Evolutionary conservation across 441 rosid genomes (phyloP).

Genomic region (Metrosideros polymorpha): DNA sequence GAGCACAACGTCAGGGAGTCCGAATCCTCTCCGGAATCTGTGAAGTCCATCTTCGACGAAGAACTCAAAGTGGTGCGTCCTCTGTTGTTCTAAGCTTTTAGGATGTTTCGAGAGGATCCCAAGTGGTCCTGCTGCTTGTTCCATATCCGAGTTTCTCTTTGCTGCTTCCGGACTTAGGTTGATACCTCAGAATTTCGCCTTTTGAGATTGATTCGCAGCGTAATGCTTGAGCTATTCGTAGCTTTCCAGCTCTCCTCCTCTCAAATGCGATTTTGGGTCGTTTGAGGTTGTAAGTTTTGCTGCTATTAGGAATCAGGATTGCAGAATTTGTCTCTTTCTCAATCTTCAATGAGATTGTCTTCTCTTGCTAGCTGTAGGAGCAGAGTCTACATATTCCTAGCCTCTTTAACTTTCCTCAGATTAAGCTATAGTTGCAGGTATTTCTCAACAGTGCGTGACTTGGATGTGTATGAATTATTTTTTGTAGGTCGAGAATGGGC

Average conservation of each 20-base stretch:
- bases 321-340: not conserved
- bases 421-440: not conserved
- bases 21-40: slow-evolving; percentile 29
- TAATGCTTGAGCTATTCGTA: not conserved
- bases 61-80: slow-evolving; percentile 61
- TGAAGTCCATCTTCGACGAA: slow-evolving; percentile 46
- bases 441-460: not conserved
- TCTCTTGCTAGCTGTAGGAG: not conserved
- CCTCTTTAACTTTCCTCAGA: not conserved
- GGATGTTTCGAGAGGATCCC: not conserved
- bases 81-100: not conserved
- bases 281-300: not conserved
- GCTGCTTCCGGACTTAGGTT: not conserved
- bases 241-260: not conserved
- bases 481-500: slow-evolving; percentile 65
- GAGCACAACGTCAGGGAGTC: slow-evolving; percentile 25
- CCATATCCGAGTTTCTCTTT: not conserved
- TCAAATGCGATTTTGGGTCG: not conserved
- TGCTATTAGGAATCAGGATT: not conserved
- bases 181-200: not conserved
- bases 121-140: not conserved
- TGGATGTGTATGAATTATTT: not conserved
- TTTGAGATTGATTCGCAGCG: not conserved
- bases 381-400: not conserved
- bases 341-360: not conserved